Evolutionary conservation across 257 asterid species (phyloP).

Genomic region (Solanum clarkiae): DNA sequence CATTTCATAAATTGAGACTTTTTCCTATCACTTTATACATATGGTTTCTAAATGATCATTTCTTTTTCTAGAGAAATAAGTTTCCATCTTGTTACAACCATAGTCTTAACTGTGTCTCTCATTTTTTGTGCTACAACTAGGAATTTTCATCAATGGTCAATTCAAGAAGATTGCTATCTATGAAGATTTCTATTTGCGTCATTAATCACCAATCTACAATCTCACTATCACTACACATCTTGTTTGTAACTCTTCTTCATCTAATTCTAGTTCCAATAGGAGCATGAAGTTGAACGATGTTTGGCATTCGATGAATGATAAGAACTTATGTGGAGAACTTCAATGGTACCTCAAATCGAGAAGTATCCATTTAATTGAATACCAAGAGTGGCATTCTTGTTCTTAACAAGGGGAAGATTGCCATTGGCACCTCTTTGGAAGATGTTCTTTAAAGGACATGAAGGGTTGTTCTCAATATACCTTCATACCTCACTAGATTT

Average conservation of each 20-base stretch:
- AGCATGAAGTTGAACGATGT: background rate
- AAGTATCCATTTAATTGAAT: slow-evolving; percentile 35
- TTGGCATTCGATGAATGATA: slow-evolving; percentile 48
- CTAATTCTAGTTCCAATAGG: slow-evolving; percentile 4
- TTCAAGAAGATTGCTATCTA: slow-evolving; percentile 28
- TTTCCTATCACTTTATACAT: background rate
- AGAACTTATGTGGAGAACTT: slow-evolving; percentile 59
- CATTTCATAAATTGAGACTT: background rate
- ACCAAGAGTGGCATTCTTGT: slow-evolving; percentile 60
- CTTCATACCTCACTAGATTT: slow-evolving; percentile 49
- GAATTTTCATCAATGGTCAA: slow-evolving; percentile 39
- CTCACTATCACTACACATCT: slow-evolving; percentile 4
- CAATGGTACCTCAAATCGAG: slow-evolving; percentile 35
- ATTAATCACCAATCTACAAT: slow-evolving; percentile 19
- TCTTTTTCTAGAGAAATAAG: slow-evolving; percentile 27
- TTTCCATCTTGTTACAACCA: slow-evolving; percentile 35
- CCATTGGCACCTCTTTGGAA: slow-evolving; percentile 69
- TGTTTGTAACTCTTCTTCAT: background rate
- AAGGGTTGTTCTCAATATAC: slow-evolving; percentile 53
- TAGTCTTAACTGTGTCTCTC: slow-evolving; percentile 34
- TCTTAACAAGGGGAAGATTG: slow-evolving; percentile 46
- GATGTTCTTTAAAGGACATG: slow-evolving; percentile 58
- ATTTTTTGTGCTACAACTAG: slow-evolving; percentile 30
- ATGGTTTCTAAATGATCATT: background rate
- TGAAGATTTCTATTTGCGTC: slow-evolving; percentile 41